Evolutionary conservation across 2,329 filamentous ascomycete species (phyloP).

Genomic region (Hortaea werneckii): DNA sequence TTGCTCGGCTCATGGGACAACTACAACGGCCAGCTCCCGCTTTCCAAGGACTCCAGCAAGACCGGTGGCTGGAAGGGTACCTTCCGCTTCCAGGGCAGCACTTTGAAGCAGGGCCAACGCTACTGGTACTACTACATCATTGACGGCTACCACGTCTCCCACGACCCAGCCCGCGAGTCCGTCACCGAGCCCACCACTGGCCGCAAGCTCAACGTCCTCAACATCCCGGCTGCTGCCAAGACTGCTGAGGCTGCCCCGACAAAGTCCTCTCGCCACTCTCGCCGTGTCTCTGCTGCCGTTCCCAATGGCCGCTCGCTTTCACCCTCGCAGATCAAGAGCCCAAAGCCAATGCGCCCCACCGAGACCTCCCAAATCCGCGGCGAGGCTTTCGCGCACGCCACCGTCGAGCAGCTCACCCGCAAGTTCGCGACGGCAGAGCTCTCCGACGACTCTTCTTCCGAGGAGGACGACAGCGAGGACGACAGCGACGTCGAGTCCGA

Average conservation of each 20-base stretch:
- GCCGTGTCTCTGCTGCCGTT: constrained; percentile 54
- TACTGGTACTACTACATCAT: constrained; percentile 99
- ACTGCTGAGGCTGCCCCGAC: constrained; percentile 28
- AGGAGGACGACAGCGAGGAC: constrained; percentile 7
- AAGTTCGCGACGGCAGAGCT: constrained; percentile 42
- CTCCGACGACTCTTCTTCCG: constrained; percentile 44
- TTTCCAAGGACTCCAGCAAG: constrained; percentile 78
- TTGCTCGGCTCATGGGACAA: constrained; percentile 97
- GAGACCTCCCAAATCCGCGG: constrained; percentile 81
- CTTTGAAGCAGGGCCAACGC: constrained; percentile 76
- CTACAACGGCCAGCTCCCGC: constrained; percentile 87
- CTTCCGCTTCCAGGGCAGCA: constrained; percentile 85
- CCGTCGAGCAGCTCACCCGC: constrained; percentile 64
- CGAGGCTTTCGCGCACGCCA: constrained; percentile 64
- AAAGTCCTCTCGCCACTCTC: constrained; percentile 29
- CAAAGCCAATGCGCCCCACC: constrained; percentile 79
- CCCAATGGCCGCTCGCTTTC: constrained; percentile 83
- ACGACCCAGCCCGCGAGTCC: constrained; percentile 83
- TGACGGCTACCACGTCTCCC: constrained; percentile 94
- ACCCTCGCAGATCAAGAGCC: constrained; percentile 78
- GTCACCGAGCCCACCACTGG: constrained; percentile 93
- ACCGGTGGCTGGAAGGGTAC: constrained; percentile 89
- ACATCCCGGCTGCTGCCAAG: constrained; percentile 57
- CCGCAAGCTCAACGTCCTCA: constrained; percentile 94
- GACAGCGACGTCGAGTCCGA: constrained; percentile 29